Evolutionary conservation across 768 basidiomycete genomes (phyloP), one percentile per base, ranked within the genome.

Genomic region (Panaeolus papilionaceus): DNA sequence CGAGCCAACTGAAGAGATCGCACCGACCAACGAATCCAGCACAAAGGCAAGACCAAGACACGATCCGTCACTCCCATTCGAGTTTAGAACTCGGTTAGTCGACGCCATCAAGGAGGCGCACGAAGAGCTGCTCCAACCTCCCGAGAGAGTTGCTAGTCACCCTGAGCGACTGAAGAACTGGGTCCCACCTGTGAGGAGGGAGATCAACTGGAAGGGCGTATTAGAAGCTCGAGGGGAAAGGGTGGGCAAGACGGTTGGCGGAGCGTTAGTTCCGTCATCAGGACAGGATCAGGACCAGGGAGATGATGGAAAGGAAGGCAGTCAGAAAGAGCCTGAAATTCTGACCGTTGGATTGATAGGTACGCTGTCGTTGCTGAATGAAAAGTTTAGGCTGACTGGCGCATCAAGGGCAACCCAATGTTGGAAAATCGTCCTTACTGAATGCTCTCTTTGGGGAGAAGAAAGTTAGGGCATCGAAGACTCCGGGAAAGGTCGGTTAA

Each of bases 381-480:
- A 33, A 58, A 33, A 58, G 54, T 28, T 33, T 58, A 58, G 33
- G 54, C 54, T 58, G 54, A 58, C 16, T 58, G 54, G 20, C 14
- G 16, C 1, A 28, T 33, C 54, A 74, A 91, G 94, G 95, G 40
- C 95, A 97, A 74, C 96, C 96, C 14, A 99, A 98, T 75, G 95
- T 97, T 45, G 97, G 97, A 10, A 99, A 99, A 77, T 95, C 94
- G 0, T 95, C 93, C 0, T 80, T 98, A 4, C 79, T 99, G 64
- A 99, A 99, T 75, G 96, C 96, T 4, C 81, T 99, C 20, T 94
- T 99, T 74, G 95, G 93, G 37, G 79, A 81, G 23, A 85, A 83
- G 61, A 90, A 87, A 76, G 96, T 98, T 4, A 86, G 88, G 68
- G 93, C 94, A 12, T 95, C 93, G 0, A 88, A 89, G 67, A 95